Base-by-base conservation (phyloP, 1,284 basidiomycete genomes). In the Ganoderma multipileum region DNA sequence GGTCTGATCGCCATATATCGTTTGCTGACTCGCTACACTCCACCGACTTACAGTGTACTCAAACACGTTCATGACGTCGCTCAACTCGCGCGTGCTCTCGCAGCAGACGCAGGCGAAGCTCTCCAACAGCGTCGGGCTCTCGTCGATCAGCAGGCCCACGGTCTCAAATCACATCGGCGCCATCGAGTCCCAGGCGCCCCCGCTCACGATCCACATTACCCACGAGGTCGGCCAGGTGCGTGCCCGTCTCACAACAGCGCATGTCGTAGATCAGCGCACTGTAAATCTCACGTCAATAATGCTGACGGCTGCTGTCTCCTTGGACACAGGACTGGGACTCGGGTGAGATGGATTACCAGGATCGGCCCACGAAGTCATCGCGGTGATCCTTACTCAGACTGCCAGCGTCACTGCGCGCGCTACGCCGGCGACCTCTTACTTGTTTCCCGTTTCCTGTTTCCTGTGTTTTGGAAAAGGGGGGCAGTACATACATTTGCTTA, bases 11-110 rank as follows among this genome's bases (percentile, higher is more conserved):
- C 23, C 33, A 33, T 33, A 33, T 33, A n/a, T 8, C 33, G 33
- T 33, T 33, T 33, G 33, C 33, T 33, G 33, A 39, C 38, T 11
- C 38, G 38, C 12, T 18, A 11, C 47, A 12, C 26, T 14, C 66
- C 28, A 16, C 64, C 11, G 60, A 60, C 30, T 39, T 68, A 26
- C 44, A 65, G 64, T 65, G 11, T 65, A 65, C 36, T 65, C 64
- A 12, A 65, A 65, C 55, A 65, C 63, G 28, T 42, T 65, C 41
- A 65, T 65, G 63, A 65, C 52, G 16, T 65, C 63, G 23, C 57
- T 65, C 33, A 65, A 65, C 44, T 58, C 64, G 9, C 64, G 64
- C 42, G 55, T 50, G 23, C 8, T 50, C 47, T 50, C 47, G 23
- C 47, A 50, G 23, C 23, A 50, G 47, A 26, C 47, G 23, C 47